Evolutionary conservation across 2,329 filamentous ascomycete genomes (phyloP), one percentile per base, ranked within the genome.

Genomic region (Coniochaeta sp.): DNA sequence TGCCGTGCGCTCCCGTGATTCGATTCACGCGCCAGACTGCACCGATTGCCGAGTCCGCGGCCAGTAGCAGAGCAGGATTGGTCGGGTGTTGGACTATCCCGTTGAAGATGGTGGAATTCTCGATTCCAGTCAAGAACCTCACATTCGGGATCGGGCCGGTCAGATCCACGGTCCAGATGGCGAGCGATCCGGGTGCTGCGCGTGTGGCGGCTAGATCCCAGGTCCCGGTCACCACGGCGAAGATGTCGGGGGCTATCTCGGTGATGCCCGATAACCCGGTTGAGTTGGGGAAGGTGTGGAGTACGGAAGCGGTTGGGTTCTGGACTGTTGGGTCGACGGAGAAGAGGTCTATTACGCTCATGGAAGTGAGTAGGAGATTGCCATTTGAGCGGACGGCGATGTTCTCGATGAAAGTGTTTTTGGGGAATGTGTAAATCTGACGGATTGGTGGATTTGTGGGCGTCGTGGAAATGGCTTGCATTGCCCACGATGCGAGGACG

Each of bases 361-460:
- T 57, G 34, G 60, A 58, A 19, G 65, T 66, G 58, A 65, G 19
- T 2, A 66, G 60, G 5, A 66, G 61, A 14, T 60, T 36, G 58
- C 61, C 58, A 60, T 65, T 64, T 24, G 65, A 55, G 16, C 62
- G 62, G 36, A 64, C 63, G 57, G 64, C 64, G 59, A 66, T 65
- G 62, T 64, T 65, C 43, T 66, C 64, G 59, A 66, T 62, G 59
- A 66, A 66, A 44, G 59, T 62, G 59, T 66, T 66, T n/a, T 59
- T 60, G 59, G 61, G 62, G 60, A 64, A 66, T 6, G 52, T 56
- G 52, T 34, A 43, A 59, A 64, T 57, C 40, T 54, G 56, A 26
- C 61, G 55, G 57, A 64, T 56, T 5, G 26, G 28, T 6, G 52
- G 52, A 7, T 50, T 50, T 11, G 44, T 14, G 6, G 44, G 22